Conservation (phyloP, 2,329 filamentous ascomycete species). For the Blastomyces gilchristii region DNA sequence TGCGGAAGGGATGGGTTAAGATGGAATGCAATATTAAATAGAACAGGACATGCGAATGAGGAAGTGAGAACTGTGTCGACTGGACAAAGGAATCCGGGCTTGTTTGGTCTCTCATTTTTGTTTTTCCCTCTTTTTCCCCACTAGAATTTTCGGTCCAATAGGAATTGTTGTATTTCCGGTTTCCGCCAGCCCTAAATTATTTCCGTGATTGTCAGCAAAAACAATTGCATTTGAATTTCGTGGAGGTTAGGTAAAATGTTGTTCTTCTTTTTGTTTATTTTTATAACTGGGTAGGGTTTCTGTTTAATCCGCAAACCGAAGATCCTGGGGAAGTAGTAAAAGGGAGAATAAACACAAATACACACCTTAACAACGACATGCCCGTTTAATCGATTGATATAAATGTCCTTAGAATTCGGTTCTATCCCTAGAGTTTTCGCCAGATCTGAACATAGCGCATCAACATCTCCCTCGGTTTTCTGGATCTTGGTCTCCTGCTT, state of each 20-base stretch:
- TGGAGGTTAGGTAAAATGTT: background rate
- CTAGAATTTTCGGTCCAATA: slow-evolving; percentile 39
- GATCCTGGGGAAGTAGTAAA: background rate
- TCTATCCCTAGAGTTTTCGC: slow-evolving; percentile 48
- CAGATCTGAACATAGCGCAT: slow-evolving; percentile 55
- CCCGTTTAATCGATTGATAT: slow-evolving; percentile 52
- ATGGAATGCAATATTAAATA: too few species aligned
- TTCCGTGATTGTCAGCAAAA: background rate
- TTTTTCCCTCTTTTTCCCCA: slow-evolving; percentile 10
- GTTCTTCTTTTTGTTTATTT: background rate
- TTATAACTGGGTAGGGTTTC: background rate
- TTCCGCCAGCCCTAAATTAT: slow-evolving; percentile 40
- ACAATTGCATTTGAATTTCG: background rate
- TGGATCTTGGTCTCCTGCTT: slow-evolving; percentile 63
- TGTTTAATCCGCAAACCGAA: background rate
- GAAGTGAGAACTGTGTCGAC: background rate
- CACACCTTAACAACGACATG: slow-evolving; percentile 67
- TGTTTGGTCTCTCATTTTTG: too few species aligned
- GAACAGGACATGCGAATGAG: background rate
- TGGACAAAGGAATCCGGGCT: background rate
- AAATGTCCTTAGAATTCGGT: slow-evolving; percentile 30
- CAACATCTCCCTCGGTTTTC: slow-evolving; percentile 65
- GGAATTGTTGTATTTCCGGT: slow-evolving; percentile 40
- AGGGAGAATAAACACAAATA: background rate
- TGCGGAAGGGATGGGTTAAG: background rate